Percentiles rank a stretch among this genome's conserved stretches.
Conservation (phyloP, 805 yeast genomes). For the Candida easanensis region DNA sequence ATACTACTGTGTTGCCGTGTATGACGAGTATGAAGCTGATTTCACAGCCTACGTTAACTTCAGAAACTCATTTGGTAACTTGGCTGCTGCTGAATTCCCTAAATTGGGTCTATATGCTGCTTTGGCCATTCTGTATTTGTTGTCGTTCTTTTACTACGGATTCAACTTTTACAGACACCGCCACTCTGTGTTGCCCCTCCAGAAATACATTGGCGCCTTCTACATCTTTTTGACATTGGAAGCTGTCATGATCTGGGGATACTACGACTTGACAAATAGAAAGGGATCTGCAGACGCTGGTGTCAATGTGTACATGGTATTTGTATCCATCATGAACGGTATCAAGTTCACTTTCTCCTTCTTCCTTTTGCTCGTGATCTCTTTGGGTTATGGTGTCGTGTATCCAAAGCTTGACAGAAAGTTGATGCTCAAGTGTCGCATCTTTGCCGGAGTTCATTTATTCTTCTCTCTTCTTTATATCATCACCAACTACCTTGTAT, state of each 20-base stretch:
- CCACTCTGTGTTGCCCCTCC: slow-evolving; percentile 84
- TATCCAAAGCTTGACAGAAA: slow-evolving; percentile 76
- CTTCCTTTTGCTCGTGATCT: slow-evolving; percentile 78
- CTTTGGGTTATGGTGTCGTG: slow-evolving; percentile 94
- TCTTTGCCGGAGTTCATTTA: slow-evolving; percentile 56
- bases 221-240: slow-evolving; percentile 80
- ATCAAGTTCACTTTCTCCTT: slow-evolving; percentile 83
- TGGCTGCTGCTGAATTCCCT: slow-evolving; percentile 89
- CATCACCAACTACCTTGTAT: slow-evolving; percentile 49
- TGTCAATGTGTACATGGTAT: slow-evolving; percentile 70
- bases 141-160: slow-evolving; percentile 76
- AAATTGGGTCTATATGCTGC: slow-evolving; percentile 87
- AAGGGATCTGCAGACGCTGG: slow-evolving; percentile 47
- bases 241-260: slow-evolving; percentile 86
- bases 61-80: slow-evolving; percentile 88
- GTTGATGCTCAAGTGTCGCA: slow-evolving; percentile 67
- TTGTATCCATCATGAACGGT: slow-evolving; percentile 77
- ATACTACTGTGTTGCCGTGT: slow-evolving; percentile 86
- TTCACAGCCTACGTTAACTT: slow-evolving; percentile 74
- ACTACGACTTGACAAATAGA: slow-evolving; percentile 78
- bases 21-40: slow-evolving; percentile 34
- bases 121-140: slow-evolving; percentile 77
- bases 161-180: slow-evolving; percentile 84
- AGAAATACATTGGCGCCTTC: slow-evolving; percentile 85
- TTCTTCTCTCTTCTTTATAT: slow-evolving; percentile 52